Evolutionary conservation across 306 rosid species (phyloP), one percentile per base, ranked within the genome.

Genomic region (Lablab purpureus): DNA sequence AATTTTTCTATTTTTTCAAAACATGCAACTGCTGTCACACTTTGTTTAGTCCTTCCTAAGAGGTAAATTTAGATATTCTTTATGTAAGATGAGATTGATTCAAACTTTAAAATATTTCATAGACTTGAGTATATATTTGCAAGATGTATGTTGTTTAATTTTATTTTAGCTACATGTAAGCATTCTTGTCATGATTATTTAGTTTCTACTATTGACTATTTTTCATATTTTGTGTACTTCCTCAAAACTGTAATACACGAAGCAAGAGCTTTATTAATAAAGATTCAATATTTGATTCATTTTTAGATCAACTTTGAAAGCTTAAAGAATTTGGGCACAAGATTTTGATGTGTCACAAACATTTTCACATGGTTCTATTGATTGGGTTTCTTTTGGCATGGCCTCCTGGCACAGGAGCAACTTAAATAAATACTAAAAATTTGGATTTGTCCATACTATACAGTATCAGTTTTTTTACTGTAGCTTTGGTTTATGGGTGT

Each of bases 1-100:
- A 95, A 95, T 82, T 95, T 95, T 87, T 80, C 99, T 67, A 88
- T 95, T 51, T 95, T 95, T 75, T 93, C 99, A 34, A 94, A 89
- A 87, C 90, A 95, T 83, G 97, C 97, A 49, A 91, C 97, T 22
- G 81, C 91, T 64, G 97, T 95, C 82, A 91, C 93, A 36, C 92
- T 95, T 65, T 93, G 94, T 80, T 80, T 95, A 62, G 83, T 84
- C 62, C 80, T 88, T 82, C 85, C 86, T 4, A 85, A 85, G 64
- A 84, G 96, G 98, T 95, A 80, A 77, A 74, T 65, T 50, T 71
- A 30, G 59, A 45, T 80, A 78, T 80, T 67, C 69, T 67, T 77
- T 78, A 40, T 69, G 17, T 36, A 30, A 34, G 15, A 17, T 34
- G 18, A 23, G 46, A 36, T 64, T 5, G 8, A 34, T 66, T 81